A percentile compares a stretch with the other conserved stretches of the same genome.
These are phyloP conservation scores for Podaxis carcinomalis DNA, from an alignment of 768 basidiomycete species.

Conservation along the genomic window DNA sequence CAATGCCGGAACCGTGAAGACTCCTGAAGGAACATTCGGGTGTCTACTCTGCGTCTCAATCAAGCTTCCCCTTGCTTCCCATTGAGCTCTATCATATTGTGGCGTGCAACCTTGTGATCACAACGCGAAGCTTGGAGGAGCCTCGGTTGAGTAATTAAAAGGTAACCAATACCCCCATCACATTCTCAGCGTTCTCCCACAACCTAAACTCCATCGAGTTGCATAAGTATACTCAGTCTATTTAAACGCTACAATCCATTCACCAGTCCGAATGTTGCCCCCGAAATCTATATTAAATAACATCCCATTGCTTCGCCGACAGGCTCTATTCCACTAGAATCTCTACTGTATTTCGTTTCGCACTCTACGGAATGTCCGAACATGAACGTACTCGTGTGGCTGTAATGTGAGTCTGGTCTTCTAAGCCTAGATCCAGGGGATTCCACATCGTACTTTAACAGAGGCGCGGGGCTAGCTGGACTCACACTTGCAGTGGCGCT, in stretches of 20 bases:
- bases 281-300: neutral
- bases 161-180: neutral
- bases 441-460: constrained; percentile 26
- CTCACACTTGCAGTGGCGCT: constrained; percentile 32
- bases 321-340: neutral
- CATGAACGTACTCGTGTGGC: neutral
- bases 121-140: neutral
- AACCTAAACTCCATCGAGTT: neutral
- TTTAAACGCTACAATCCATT: neutral
- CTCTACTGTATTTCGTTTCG: neutral
- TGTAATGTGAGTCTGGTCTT: neutral
- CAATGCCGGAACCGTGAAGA: too few species aligned
- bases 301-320: neutral
- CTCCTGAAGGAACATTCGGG: too few species aligned
- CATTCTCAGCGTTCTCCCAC: neutral
- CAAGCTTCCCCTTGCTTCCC: neutral
- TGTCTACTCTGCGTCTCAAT: neutral
- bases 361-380: neutral
- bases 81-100: neutral
- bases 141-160: neutral
- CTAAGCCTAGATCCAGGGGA: constrained; percentile 36
- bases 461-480: constrained; percentile 39
- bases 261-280: neutral
- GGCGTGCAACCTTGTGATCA: neutral
- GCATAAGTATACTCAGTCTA: neutral